These are phyloP conservation scores for Vanrija humicola DNA, from an alignment of 1,284 basidiomycete species.

Conservation along the genomic window DNA sequence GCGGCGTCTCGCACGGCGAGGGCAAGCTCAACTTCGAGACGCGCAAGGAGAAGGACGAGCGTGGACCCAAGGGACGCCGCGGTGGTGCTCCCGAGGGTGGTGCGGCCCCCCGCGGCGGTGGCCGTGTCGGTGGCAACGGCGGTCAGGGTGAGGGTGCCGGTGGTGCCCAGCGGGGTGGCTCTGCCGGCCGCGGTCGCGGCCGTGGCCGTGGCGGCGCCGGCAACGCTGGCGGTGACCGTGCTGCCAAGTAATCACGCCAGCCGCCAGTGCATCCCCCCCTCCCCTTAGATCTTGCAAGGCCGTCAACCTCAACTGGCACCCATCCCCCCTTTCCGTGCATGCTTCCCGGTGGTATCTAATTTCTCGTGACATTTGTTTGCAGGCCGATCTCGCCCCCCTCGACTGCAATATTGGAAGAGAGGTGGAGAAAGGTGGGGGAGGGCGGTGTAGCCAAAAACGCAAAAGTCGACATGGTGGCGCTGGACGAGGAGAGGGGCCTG, in stretches of 20 bases:
- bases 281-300: not conserved
- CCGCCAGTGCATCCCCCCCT: no score
- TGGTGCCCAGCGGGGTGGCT: conserved; percentile 5
- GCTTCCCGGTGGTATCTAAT: not conserved
- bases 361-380: not conserved
- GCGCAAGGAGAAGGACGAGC: conserved; percentile 78
- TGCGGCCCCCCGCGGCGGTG: conserved; percentile 3
- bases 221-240: conserved; percentile 8
- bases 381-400: not conserved
- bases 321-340: not conserved
- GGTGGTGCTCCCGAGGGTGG: conserved; percentile 13
- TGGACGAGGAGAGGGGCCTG: not conserved
- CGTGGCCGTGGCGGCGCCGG: conserved; percentile 16
- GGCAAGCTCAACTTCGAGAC: conserved; percentile 75
- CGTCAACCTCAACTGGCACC: not conserved
- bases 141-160: conserved; percentile 1
- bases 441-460: not conserved
- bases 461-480: not conserved
- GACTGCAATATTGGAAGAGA: not conserved
- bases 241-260: conserved; percentile 8
- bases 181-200: conserved; percentile 7
- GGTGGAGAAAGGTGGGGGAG: not conserved
- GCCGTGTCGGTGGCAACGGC: not conserved
- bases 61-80: conserved; percentile 41
- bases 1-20: conserved; percentile 65